Evolutionary conservation across 2,329 filamentous ascomycete species (phyloP).

Genomic region (Cercospora janseana): DNA sequence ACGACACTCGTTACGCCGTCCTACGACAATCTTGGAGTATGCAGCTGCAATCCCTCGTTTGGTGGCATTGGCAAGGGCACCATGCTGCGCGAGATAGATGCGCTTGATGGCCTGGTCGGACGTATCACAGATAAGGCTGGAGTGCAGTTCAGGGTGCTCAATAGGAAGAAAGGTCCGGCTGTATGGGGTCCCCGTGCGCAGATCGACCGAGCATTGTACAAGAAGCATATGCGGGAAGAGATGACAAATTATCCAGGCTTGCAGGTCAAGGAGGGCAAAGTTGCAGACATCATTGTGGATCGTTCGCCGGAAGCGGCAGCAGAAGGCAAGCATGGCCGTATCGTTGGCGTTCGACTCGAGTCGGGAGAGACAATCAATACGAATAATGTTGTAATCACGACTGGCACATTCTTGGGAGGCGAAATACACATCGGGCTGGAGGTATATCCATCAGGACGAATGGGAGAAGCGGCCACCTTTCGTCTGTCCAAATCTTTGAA

Average conservation of each 20-base stretch:
- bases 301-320: constrained; percentile 50
- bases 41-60: constrained; percentile 95
- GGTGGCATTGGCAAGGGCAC: constrained; percentile 98
- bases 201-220: constrained; percentile 88
- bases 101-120: constrained; percentile 84
- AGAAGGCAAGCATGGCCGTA: constrained; percentile 62
- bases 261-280: constrained; percentile 78
- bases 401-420: constrained; percentile 89
- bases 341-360: constrained; percentile 81
- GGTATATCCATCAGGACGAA: constrained; percentile 78
- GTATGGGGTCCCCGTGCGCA: constrained; percentile 97
- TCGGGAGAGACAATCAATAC: constrained; percentile 81
- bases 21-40: constrained; percentile 84
- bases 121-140: constrained; percentile 90
- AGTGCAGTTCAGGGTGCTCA: constrained; percentile 88
- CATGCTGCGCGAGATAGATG: constrained; percentile 92
- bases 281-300: constrained; percentile 83
- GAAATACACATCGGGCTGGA: constrained; percentile 93
- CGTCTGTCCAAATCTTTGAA: constrained; percentile 86
- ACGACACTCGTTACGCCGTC: constrained; percentile 90
- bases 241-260: constrained; percentile 74
- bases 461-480: constrained; percentile 91
- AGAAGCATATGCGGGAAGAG: constrained; percentile 86
- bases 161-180: constrained; percentile 84
- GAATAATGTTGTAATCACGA: constrained; percentile 85